These are phyloP conservation scores for Straminergon stramineum DNA, from an alignment of 225 moss, liverwort and hornwort genomes.

Conservation along the genomic window DNA sequence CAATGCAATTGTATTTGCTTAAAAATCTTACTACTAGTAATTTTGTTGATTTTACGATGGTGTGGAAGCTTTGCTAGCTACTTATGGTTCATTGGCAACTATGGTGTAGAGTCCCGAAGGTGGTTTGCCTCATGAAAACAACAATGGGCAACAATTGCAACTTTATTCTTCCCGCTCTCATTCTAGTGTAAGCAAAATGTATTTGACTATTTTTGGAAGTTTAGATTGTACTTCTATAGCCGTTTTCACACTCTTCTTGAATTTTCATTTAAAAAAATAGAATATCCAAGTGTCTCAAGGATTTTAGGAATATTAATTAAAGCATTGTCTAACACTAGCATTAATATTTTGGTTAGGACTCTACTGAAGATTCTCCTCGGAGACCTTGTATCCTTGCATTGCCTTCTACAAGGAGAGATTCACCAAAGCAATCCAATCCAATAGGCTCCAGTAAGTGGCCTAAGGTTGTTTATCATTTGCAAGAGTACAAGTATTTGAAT, in stretches of 20 bases:
- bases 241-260: neutral
- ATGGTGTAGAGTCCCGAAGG: slow-evolving; percentile 11
- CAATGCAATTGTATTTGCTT: neutral
- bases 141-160: slow-evolving; percentile 6
- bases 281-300: neutral
- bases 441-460: neutral
- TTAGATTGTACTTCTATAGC: neutral
- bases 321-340: neutral
- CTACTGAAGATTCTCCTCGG: neutral
- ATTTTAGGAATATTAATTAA: neutral
- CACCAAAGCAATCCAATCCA: neutral
- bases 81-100: neutral
- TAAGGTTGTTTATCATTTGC: neutral
- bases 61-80: neutral
- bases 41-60: neutral
- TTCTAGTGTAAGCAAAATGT: neutral
- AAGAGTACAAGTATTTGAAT: neutral
- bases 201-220: neutral
- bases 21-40: neutral
- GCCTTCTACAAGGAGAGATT: slow-evolving; percentile 6
- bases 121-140: neutral
- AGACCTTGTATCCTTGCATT: slow-evolving; percentile 10
- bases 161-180: slow-evolving; percentile 9
- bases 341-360: neutral
- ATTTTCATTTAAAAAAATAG: neutral